phyloP scores from a whole-genome alignment of 2,329 filamentous ascomycete genomes.

The Microcera coccophila region DNA sequence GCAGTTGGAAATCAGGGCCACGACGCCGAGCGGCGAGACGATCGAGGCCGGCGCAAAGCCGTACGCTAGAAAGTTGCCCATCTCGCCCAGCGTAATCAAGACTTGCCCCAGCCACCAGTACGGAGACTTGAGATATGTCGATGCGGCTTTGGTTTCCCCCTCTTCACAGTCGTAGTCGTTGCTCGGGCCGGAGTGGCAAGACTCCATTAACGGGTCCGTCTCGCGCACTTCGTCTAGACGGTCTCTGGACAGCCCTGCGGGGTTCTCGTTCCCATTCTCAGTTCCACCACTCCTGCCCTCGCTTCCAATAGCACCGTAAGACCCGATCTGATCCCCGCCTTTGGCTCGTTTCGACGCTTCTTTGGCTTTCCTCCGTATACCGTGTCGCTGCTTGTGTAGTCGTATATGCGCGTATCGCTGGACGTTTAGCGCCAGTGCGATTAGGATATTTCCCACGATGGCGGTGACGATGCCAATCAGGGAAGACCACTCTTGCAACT shows the following conservation, averaged over 20 bases:
- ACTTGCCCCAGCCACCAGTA: constrained; percentile 97
- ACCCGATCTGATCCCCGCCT: constrained; percentile 25
- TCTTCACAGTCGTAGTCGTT: constrained; percentile 21
- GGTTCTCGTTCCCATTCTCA: constrained; percentile 13
- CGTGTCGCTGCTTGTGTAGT: constrained; percentile 66
- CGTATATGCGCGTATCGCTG: constrained; percentile 93
- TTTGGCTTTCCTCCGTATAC: constrained; percentile 52
- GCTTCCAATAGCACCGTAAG: constrained; percentile 34
- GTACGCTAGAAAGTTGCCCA: constrained; percentile 95
- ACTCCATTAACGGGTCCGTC: constrained; percentile 50
- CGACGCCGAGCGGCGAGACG: constrained; percentile 93
- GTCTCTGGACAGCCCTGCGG: constrained; percentile 25
- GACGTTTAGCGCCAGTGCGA: constrained; percentile 92
- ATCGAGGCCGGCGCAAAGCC: constrained; percentile 97
- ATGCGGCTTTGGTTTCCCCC: constrained; percentile 41
- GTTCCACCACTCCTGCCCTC: constrained; percentile 20
- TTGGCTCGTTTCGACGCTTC: constrained; percentile 48
- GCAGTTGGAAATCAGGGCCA: constrained; percentile 93
- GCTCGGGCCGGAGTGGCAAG: constrained; percentile 41
- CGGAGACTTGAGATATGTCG: constrained; percentile 80
- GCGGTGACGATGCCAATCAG: constrained; percentile 92
- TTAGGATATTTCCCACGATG: constrained; percentile 87
- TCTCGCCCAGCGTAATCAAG: constrained; percentile 88
- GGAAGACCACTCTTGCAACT: constrained; percentile 75
- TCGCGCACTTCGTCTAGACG: constrained; percentile 39